Evolutionary conservation across 345 rosid genomes (phyloP), one percentile per base, ranked within the genome.

Genomic region (Brassica cretica): DNA sequence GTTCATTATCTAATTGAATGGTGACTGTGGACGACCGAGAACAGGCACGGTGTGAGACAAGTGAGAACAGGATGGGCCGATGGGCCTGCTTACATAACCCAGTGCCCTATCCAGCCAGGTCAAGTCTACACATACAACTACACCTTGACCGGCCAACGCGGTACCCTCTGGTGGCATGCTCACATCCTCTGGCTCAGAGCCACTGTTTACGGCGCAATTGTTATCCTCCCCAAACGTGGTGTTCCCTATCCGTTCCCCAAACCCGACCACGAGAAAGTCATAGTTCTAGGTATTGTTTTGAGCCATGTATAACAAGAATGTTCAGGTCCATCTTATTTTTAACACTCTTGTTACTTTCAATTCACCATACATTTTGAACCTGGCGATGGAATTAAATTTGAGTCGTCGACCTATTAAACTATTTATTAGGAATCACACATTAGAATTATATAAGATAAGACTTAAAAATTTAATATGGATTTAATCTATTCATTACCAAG

Each of bases 121-220:
- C 95, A 90, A 68, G 85, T 63, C 70, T 94, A 85, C 53, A 65
- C 86, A 4, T 92, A 94, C 85, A 94, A 92, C 73, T 94, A 90
- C 82, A 92, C 94, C 11, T 66, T 94, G 27, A 89, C 94, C 2
- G 97, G 97, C 29, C 98, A 94, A 76, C 84, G 97, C 2, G 98
- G 98, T 14, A 94, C 97, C 0, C 87, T 94, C 27, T 80, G 89
- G 27, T 94, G 96, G 96, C 98, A 94, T 35, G 98, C 97, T 8
- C 98, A 94, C 30, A 88, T 94, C 56, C 92, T 90, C 46, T 94
- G 98, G 98, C 91, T 92, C 8, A 84, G 97, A 81, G 87, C 93
- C 66, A 94, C 98, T 0, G 91, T 94, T 41, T 84, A 94, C 16
- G 97, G 98, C 5, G 97, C 89, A 25, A 56, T 92, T 10, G 97